Evolutionary conservation across 1,284 basidiomycete species (phyloP), one percentile per base, ranked within the genome.

Genomic region (Trametes polyzona): DNA sequence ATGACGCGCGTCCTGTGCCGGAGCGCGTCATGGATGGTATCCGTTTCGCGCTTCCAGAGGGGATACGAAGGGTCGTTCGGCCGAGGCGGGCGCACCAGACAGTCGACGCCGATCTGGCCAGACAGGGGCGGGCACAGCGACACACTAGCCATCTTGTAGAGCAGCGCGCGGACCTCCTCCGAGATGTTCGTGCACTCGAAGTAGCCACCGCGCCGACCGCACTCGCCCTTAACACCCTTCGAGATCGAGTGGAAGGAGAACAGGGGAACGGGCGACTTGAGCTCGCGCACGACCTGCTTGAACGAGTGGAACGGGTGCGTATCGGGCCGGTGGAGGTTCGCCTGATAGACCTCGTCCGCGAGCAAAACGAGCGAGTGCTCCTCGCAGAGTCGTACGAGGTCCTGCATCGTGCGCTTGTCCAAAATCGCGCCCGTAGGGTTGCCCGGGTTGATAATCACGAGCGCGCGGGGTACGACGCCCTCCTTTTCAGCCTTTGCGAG

Each of bases 341-440:
- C 79, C 74, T 98, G 95, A 80, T 98, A 97, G 10, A 98, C 95
- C 73, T 98, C 95, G 72, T 98, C 95, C 0, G 95, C 95, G 62
- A 97, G 83, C 42, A 98, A 83, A 16, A 96, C 87, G 55, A 98
- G 84, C n/a, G 79, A 78, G 74, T 97, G 80, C 65, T 90, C 80
- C 72, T 95, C 91, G 75, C 94, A 96, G 16, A 97, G 76, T 43
- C 83, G 75, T 19, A 96, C 84, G 62, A 98, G 83, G 48, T 82
- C 77, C 59, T 83, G 77, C 80, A 95, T 92, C 21, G 89, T 91
- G 44, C 74, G 65, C 57, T 83, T 79, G 59, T 87, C 83, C 11
- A 98, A 81, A 56, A 95, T 82, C 3, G 88, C 85, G 37, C 95
- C 96, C 0, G 95, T 97, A 19, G 96, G 95, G 77, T 98, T 98